Evolutionary conservation across 257 asterid species (phyloP).

Genomic region (Jasminum sambac): DNA sequence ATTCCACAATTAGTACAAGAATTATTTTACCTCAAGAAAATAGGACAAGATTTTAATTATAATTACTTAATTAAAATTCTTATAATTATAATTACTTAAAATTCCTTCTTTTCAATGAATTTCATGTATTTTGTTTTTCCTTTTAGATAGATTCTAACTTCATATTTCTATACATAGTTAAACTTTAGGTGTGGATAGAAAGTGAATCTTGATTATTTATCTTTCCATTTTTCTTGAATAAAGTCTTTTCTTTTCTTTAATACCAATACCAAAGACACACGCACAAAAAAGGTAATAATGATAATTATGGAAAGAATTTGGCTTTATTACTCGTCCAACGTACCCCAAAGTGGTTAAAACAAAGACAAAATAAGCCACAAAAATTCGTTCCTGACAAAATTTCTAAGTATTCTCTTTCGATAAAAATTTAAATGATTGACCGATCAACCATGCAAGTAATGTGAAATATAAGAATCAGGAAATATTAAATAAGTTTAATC

Average conservation of each 20-base stretch:
- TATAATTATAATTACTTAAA: too few species aligned
- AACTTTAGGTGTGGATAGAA: constrained; percentile 16
- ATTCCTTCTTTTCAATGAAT: background rate
- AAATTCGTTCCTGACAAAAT: background rate
- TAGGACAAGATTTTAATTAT: too few species aligned
- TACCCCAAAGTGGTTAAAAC: background rate
- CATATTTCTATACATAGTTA: background rate
- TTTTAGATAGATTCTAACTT: constrained; percentile 13
- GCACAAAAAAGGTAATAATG: constrained; percentile 9
- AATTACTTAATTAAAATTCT: too few species aligned
- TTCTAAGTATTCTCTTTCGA: background rate
- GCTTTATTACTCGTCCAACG: background rate
- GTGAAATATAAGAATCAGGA: background rate
- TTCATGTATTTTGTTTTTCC: background rate
- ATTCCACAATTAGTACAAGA: too few species aligned
- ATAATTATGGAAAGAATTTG: constrained; percentile 10
- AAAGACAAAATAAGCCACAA: background rate
- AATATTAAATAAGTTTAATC: background rate
- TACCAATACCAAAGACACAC: background rate
- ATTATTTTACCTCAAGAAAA: too few species aligned
- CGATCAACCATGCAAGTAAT: background rate
- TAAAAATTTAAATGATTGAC: background rate
- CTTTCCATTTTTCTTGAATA: constrained; percentile 23
- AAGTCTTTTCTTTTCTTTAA: background rate
- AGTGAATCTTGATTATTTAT: constrained; percentile 24